Evolutionary conservation across 352 stramenopile genomes (phyloP).

Genomic region (Sclerospora graminicola): DNA sequence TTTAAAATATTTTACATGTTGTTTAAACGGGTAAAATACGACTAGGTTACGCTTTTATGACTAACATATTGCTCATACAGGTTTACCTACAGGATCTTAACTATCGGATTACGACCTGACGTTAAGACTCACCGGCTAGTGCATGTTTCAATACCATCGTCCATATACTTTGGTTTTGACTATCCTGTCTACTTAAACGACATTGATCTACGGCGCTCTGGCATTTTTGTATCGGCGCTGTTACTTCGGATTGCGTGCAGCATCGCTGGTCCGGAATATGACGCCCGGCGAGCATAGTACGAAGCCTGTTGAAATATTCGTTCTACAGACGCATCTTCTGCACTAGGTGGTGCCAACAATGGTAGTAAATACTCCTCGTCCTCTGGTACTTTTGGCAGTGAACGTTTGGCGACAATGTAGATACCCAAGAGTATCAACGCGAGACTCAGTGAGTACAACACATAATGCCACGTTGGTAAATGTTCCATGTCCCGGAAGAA

Average conservation of each 20-base stretch:
- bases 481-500: constrained; percentile 77
- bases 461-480: constrained; percentile 52
- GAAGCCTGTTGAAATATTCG: constrained; percentile 44
- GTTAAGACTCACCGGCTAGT: too few species aligned
- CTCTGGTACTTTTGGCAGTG: constrained; percentile 18
- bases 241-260: constrained; percentile 7
- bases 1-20: too few species aligned
- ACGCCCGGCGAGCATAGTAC: constrained; percentile 33
- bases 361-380: constrained; percentile 53
- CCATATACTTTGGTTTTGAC: too few species aligned
- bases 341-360: constrained; percentile 32
- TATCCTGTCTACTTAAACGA: constrained; percentile 14
- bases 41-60: too few species aligned
- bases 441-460: constrained; percentile 65
- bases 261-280: constrained; percentile 17
- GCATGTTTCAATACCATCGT: too few species aligned
- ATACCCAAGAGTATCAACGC: constrained; percentile 62
- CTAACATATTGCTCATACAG: too few species aligned
- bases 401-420: constrained; percentile 55
- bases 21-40: too few species aligned
- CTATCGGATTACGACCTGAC: too few species aligned
- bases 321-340: constrained; percentile 34
- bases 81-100: too few species aligned
- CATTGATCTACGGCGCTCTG: constrained; percentile 30
- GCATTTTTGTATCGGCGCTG: constrained; percentile 10